These are phyloP conservation scores for Proliferodiscus dingleyae DNA, from an alignment of 2,329 filamentous ascomycete species.

Conservation along the genomic window DNA sequence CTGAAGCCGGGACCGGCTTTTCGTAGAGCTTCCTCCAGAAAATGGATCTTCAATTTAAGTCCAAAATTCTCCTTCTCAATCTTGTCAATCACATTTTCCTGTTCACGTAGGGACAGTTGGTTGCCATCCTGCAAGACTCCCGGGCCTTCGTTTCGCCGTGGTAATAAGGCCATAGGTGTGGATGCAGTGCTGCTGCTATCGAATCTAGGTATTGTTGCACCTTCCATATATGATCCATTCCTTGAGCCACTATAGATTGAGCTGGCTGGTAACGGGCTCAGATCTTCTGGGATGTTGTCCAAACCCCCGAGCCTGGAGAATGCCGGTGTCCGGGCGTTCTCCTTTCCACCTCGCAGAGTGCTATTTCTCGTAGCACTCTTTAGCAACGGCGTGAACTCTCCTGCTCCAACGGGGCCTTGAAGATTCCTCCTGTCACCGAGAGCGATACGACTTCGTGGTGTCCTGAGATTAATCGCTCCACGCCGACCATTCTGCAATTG, in stretches of 20 bases:
- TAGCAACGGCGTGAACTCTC: slow-evolving; percentile 91
- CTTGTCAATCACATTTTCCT: slow-evolving; percentile 91
- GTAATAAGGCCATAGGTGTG: slow-evolving; percentile 71
- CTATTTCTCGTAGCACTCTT: slow-evolving; percentile 73
- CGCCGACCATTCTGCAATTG: slow-evolving; percentile 64
- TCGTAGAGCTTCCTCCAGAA: slow-evolving; percentile 82
- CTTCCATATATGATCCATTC: slow-evolving; percentile 57
- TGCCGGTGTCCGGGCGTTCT: slow-evolving; percentile 66
- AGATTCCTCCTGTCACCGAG: slow-evolving; percentile 69
- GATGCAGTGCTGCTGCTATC: slow-evolving; percentile 76
- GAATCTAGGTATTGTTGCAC: slow-evolving; percentile 70
- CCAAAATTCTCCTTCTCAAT: slow-evolving; percentile 99
- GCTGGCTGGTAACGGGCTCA: slow-evolving; percentile 68
- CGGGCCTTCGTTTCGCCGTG: slow-evolving; percentile 57
- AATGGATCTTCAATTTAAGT: slow-evolving; percentile 94
- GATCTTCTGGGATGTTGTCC: slow-evolving; percentile 62
- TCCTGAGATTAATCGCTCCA: slow-evolving; percentile 56
- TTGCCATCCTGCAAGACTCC: slow-evolving; percentile 80
- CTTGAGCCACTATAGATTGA: slow-evolving; percentile 65
- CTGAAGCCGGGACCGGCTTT: slow-evolving; percentile 89
- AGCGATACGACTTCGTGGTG: slow-evolving; percentile 65
- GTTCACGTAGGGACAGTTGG: slow-evolving; percentile 84
- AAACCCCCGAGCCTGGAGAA: slow-evolving; percentile 53
- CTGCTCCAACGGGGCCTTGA: slow-evolving; percentile 54
- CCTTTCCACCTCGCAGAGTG: slow-evolving; percentile 60